Base-by-base conservation (phyloP, 2,329 filamentous ascomycete genomes). In the Orbilia oligospora region DNA sequence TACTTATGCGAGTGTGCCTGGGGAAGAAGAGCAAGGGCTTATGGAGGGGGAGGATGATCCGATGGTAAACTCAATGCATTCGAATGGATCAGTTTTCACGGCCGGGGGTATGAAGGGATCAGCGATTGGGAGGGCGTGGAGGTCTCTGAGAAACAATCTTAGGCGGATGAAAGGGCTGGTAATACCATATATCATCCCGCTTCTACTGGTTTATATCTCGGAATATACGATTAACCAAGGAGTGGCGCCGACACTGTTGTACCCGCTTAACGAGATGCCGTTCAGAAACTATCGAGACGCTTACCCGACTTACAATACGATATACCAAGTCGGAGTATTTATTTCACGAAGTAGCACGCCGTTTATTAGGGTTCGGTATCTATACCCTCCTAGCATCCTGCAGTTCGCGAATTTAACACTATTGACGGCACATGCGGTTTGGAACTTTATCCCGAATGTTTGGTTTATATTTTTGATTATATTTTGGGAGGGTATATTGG, bases 171-270 rank as follows among this genome's bases (percentile, higher is more conserved):
- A 86, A 79, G 87, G 88, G 0, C 87, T 98, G 0, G 91, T 97
- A 83, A 86, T 97, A 53, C 90, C 90, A 9, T 91, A 91, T 84
- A 98, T 99, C 94, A 87, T 97, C 2, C 96, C 96, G 0, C 88
- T 99, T 14, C 87, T 98, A 38, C 86, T 98, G 16, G 96, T 99
- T 33, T 99, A 97, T 84, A 89, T 98, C 41, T 93, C 94, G 71
- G 96, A 99, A 86, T 99, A 99, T 84, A 97, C 93, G 70, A 97
- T 98, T 85, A 98, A 98, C 85, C 94, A 97, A 86, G 95, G 94
- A 41, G 93, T 98, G 0, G 88, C 93, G 0, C 95, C 96, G 0
- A 97, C 94, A 0, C 87, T 98, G 0, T 88, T 99, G 3, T 99
- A 97, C 83, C 94, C 0, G 3, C 87, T 97, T 0, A 83, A 87